phyloP scores from a whole-genome alignment of 139 green algal genomes.

The Picochlorum costavermella region DNA sequence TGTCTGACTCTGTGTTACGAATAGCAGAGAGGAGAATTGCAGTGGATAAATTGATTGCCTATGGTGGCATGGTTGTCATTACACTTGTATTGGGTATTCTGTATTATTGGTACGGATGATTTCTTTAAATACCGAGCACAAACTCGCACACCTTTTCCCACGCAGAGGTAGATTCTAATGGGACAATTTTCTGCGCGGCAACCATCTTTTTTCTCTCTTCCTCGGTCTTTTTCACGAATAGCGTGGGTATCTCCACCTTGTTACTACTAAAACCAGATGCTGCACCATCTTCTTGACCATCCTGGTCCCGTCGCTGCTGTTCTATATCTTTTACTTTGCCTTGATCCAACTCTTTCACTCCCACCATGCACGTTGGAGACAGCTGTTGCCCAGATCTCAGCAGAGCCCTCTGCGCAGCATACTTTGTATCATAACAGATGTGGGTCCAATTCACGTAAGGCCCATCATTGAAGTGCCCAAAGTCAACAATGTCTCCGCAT shows the following conservation, averaged over 20 bases:
- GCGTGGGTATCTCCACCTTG: neutral
- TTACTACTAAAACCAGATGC: neutral
- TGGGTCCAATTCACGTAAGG: constrained; percentile 41
- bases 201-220: neutral
- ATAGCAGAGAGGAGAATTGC: constrained; percentile 69
- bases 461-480: constrained; percentile 28
- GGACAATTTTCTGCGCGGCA: constrained; percentile 8
- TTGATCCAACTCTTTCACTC: constrained; percentile 33
- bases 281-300: neutral
- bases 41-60: constrained; percentile 66
- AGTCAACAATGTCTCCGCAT: constrained; percentile 32
- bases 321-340: constrained; percentile 5
- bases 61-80: constrained; percentile 66
- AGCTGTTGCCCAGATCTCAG: constrained; percentile 35
- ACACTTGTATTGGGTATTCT: constrained; percentile 7
- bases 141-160: constrained; percentile 28
- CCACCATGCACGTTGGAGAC: constrained; percentile 31
- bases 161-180: constrained; percentile 14
- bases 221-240: too few relatives aligned
- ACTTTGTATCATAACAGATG: constrained; percentile 42
- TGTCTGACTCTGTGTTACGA: constrained; percentile 71
- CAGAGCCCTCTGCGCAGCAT: constrained; percentile 35
- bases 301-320: neutral
- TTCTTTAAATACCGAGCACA: constrained; percentile 26
- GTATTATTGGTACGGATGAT: constrained; percentile 23